These are phyloP conservation scores for Citropsis articulata DNA, from an alignment of 345 rosid species.

Conservation along the genomic window DNA sequence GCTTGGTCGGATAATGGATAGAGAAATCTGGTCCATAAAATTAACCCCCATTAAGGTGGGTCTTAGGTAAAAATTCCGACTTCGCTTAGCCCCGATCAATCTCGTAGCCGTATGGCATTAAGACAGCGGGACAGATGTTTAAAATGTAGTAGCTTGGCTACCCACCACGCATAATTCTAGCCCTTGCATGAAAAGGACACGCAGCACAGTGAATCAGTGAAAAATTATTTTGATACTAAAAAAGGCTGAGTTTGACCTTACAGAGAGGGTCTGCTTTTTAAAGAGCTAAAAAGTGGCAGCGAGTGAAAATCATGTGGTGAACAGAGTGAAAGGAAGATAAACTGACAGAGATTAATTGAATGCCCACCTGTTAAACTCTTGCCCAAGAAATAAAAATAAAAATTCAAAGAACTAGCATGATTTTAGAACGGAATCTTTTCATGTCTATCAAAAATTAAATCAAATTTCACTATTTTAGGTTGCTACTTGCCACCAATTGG, in stretches of 20 bases:
- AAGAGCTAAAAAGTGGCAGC: neutral
- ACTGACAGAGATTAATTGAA: neutral
- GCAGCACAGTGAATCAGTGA: neutral
- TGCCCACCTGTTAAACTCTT: neutral
- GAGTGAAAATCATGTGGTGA: neutral
- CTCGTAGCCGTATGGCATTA: neutral
- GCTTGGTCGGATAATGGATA: neutral
- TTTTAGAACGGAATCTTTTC: neutral
- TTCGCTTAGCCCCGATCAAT: neutral
- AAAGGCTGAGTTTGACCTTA: neutral
- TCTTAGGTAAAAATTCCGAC: neutral
- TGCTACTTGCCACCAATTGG: neutral
- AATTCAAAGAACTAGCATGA: neutral
- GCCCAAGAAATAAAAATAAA: neutral
- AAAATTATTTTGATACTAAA: neutral
- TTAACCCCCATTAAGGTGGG: neutral
- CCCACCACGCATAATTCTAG: neutral
- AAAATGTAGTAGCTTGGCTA: neutral
- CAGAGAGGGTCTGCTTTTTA: neutral
- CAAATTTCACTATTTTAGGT: neutral
- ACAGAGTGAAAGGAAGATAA: neutral
- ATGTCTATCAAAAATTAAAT: neutral
- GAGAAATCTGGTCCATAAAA: neutral
- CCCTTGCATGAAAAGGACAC: neutral
- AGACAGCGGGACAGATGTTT: neutral